Evolutionary conservation across 176 grass and related monocot species (phyloP).

Genomic region (barley (Hordeum vulgare)): DNA sequence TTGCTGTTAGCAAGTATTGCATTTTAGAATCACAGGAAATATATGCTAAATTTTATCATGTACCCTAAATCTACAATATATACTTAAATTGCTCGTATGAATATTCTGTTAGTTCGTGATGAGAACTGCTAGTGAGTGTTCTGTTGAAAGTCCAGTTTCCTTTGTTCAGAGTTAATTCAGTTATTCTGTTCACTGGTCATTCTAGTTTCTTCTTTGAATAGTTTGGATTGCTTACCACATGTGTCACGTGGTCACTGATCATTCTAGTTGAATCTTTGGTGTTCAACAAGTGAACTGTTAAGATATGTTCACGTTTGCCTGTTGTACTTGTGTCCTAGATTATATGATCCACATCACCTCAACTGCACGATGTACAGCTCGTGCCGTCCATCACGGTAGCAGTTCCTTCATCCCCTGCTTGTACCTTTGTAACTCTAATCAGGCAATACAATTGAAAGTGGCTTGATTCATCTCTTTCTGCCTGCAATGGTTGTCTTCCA

Average conservation of each 20-base stretch:
- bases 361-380: too few species aligned
- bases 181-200: not conserved
- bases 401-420: too few species aligned
- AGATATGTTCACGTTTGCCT: too few species aligned
- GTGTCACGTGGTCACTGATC: too few species aligned
- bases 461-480: not conserved
- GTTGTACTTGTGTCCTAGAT: too few species aligned
- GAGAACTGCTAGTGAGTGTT: not conserved
- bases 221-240: too few species aligned
- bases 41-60: not conserved
- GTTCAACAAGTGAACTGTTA: not conserved
- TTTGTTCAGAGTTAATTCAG: not conserved
- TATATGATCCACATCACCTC: too few species aligned
- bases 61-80: not conserved
- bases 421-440: too few species aligned
- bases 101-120: not conserved
- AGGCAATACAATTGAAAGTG: too few species aligned
- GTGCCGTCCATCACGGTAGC: too few species aligned
- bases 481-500: not conserved
- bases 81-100: not conserved
- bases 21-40: not conserved
- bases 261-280: not conserved
- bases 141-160: not conserved
- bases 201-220: too few species aligned
- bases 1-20: not conserved